These are phyloP conservation scores for Tylopilus subfusipes DNA, from an alignment of 768 basidiomycete species.

Conservation along the genomic window DNA sequence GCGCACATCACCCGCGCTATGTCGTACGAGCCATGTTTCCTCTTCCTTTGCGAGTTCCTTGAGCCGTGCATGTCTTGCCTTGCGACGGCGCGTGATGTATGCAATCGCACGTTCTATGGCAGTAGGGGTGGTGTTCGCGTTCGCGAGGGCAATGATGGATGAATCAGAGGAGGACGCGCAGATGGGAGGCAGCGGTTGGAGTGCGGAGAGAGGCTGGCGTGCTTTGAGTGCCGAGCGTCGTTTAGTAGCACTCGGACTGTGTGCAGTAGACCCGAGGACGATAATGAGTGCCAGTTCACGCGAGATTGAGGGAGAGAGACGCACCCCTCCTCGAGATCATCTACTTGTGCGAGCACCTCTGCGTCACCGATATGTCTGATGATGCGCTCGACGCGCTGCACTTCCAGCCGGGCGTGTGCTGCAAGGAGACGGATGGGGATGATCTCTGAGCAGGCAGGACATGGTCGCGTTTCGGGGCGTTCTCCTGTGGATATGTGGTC, in stretches of 20 bases:
- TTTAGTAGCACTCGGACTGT: conserved; percentile 18
- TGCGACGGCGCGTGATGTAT: conserved; percentile 64
- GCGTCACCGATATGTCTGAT: conserved; percentile 59
- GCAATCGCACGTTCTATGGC: conserved; percentile 54
- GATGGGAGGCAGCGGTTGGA: conserved; percentile 25
- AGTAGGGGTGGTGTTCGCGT: conserved; percentile 23
- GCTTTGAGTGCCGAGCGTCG: conserved; percentile 46
- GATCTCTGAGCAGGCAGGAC: conserved; percentile 69
- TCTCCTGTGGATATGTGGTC: conserved; percentile 43
- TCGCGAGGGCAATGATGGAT: conserved; percentile 12
- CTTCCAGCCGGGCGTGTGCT: conserved; percentile 62
- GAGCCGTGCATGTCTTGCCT: conserved; percentile 61
- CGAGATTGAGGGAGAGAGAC: conserved; percentile 18
- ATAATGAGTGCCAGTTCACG: conserved; percentile 29
- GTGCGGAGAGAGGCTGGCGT: conserved; percentile 35
- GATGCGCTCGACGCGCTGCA: conserved; percentile 66
- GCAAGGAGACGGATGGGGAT: conserved; percentile 72
- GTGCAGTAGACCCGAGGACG: conserved; percentile 19
- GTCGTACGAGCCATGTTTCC: conserved; percentile 30
- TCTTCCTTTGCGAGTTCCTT: conserved; percentile 67
- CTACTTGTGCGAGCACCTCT: conserved; percentile 46
- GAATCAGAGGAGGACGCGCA: conserved; percentile 18
- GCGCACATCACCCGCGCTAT: conserved; percentile 30
- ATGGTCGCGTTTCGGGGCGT: conserved; percentile 69
- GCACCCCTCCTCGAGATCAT: conserved; percentile 55